These are phyloP conservation scores for Populus tremula DNA, from an alignment of 345 rosid species.

Conservation along the genomic window DNA sequence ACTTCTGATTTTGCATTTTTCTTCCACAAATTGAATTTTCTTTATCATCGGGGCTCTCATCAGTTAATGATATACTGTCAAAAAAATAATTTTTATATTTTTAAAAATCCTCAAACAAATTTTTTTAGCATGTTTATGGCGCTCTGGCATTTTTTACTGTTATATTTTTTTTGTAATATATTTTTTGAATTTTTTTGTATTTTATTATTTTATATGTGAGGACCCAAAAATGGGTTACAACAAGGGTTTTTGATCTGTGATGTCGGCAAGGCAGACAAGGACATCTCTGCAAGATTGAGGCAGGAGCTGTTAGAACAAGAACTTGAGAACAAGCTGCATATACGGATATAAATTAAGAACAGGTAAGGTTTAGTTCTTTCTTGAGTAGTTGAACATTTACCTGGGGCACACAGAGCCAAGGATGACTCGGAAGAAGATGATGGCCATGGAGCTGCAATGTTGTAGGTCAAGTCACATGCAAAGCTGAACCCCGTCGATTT, in stretches of 20 bases:
- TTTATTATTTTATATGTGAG: no score
- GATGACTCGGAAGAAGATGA: constrained; percentile 76
- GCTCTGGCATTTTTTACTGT: no score
- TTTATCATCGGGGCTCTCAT: no score
- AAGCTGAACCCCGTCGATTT: constrained; percentile 82
- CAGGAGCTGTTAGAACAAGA: background rate
- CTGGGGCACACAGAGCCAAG: constrained; percentile 88
- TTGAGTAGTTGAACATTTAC: constrained; percentile 30
- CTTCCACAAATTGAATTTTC: no score
- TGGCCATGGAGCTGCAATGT: constrained; percentile 98
- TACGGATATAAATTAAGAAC: background rate
- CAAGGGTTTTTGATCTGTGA: constrained; percentile 72
- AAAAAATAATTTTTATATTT: no score
- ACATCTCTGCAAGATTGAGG: constrained; percentile 67
- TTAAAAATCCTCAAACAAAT: no score
- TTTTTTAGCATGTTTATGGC: no score
- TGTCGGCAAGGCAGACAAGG: constrained; percentile 90
- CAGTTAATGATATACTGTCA: no score
- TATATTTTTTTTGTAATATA: no score
- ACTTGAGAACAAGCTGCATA: background rate
- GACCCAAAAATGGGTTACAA: no score
- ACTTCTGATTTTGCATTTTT: no score
- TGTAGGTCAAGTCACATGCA: constrained; percentile 92
- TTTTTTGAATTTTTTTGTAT: no score
- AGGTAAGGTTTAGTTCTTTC: background rate